Evolutionary conservation across 164 flowering plant genomes (phyloP), one percentile per base, ranked within the genome.

Genomic region (grape (Vitis vinifera)): DNA sequence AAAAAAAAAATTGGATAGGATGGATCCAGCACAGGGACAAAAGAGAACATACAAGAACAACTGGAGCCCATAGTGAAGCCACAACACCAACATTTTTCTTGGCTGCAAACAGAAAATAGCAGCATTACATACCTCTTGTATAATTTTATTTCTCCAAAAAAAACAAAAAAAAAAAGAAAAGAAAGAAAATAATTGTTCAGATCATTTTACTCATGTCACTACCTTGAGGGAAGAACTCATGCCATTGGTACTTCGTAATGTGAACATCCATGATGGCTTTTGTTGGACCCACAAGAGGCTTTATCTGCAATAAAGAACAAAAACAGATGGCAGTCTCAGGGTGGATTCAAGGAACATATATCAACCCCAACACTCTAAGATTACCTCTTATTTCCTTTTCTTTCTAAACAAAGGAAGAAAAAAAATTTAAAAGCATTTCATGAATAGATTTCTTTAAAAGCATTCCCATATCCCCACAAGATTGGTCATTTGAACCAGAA

Each of bases 141-240:
- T 37, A 37, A 37, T 37, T 37, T 37, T 37, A 55, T 51, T 29
- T 31, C 31, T 23, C 23, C 1, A 15, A 27, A 8, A 50, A 12
- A 56, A 50, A 17, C 0, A 7, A 31, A 2, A 31, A 6, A 4
- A 6, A 3, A 6, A 37, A 6, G 2, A 2, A 37, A 6, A 37
- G 44, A 37, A 6, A 37, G 44, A 37, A 6, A 37, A 37, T 0
- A 37, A 37, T 3, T 37, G 44, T 37, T 37, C 44, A 37, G 4
- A 49, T 49, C 51, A 62, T 62, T 31, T 47, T 31, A 11, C 1
- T 57, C 29, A 48, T 51, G 65, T 65, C 73, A 17, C 19, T 86
- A 93, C 98, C 98, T 66, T 59, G 86, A 16, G 98, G 98, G 66
- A 93, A 93, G 59, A 93, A 93, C 65, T 93, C 98, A 76, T 93